Conservation (phyloP, 345 rosid genomes). For the Citropsis articulata region DNA sequence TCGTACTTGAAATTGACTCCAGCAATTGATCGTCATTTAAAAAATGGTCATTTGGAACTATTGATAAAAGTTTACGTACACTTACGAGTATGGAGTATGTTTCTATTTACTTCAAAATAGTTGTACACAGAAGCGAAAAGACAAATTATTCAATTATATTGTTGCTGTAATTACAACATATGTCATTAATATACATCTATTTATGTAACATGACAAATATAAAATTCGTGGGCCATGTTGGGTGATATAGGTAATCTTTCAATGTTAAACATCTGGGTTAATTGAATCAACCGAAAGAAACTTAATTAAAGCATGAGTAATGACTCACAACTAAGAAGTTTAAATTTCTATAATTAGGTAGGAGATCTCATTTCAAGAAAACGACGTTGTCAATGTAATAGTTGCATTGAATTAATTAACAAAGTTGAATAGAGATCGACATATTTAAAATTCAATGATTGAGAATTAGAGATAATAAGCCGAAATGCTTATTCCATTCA, state of each 20-base stretch:
- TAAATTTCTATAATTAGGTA: constrained; percentile 9
- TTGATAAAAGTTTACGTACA: background rate
- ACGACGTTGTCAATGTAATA: background rate
- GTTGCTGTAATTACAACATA: background rate
- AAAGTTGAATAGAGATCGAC: background rate
- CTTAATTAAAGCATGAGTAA: background rate
- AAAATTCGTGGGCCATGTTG: constrained; percentile 8
- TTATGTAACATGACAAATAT: background rate
- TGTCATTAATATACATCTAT: background rate
- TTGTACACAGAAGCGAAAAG: no score
- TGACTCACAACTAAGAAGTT: background rate
- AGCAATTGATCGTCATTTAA: background rate
- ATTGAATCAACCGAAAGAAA: background rate
- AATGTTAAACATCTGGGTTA: background rate
- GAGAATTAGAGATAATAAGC: background rate
- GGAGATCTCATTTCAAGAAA: background rate
- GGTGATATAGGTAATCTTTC: constrained; percentile 6
- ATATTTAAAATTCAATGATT: background rate
- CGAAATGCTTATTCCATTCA: background rate
- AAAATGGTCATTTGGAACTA: background rate
- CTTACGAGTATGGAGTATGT: background rate
- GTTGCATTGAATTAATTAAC: background rate
- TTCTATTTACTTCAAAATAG: no score
- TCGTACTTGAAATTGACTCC: background rate
- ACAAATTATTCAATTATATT: background rate